Percentiles rank a stretch among this genome's conserved stretches.
phyloP scores from a whole-genome alignment of 1,284 basidiomycete species.

The Cutaneotrichosporon arboriforme region DNA sequence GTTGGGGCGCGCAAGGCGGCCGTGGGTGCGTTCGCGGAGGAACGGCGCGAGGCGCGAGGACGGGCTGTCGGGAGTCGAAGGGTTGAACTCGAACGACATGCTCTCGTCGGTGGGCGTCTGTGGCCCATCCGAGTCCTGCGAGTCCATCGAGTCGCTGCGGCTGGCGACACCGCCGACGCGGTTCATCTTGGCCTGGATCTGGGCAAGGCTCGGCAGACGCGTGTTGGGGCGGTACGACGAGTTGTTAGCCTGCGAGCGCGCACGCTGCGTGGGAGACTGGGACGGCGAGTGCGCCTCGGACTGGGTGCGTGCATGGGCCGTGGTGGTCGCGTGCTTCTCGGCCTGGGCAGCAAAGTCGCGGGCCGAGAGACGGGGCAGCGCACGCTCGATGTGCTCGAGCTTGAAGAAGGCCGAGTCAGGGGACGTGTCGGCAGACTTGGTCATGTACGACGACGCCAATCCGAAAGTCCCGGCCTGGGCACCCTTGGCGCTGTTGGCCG shows the following conservation, averaged over 20 bases:
- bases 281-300: background rate
- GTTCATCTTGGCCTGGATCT: conserved; percentile 42
- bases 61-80: conserved; percentile 12
- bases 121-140: conserved; percentile 33
- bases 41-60: conserved; percentile 38
- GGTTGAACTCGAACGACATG: conserved; percentile 12
- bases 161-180: background rate
- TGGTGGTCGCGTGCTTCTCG: conserved; percentile 12
- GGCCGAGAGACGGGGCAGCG: conserved; percentile 34
- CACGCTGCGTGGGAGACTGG: background rate
- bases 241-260: background rate
- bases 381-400: conserved; percentile 30
- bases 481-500: too few species aligned
- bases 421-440: conserved; percentile 36
- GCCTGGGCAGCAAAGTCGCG: conserved; percentile 24
- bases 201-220: conserved; percentile 36
- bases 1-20: conserved; percentile 30
- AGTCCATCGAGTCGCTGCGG: conserved; percentile 19
- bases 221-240: conserved; percentile 1
- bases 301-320: conserved; percentile 16
- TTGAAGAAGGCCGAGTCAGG: conserved; percentile 30
- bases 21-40: conserved; percentile 36
- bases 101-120: conserved; percentile 39
- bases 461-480: too few species aligned
- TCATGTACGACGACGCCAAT: conserved; percentile 8